Evolutionary conservation across 345 rosid species (phyloP).

Genomic region (Firmiana major): DNA sequence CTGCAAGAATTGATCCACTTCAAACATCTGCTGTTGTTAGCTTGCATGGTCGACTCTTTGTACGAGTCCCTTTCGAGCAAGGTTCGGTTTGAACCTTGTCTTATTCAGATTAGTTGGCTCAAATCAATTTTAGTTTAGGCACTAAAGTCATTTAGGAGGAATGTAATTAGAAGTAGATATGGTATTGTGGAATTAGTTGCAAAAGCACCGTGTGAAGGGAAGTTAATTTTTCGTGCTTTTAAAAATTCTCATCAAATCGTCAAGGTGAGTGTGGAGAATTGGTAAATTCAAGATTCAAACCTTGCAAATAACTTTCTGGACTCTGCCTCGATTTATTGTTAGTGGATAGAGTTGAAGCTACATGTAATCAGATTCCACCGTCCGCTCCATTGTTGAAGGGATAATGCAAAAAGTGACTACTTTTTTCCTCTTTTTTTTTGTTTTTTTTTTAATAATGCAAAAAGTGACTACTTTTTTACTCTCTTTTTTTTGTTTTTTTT

Average conservation of each 20-base stretch:
- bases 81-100: constrained; percentile 28
- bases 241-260: not conserved
- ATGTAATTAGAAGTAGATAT: constrained; percentile 4
- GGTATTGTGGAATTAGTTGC: not conserved
- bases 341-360: not conserved
- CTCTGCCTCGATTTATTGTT: not conserved
- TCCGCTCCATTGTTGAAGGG: no score
- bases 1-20: constrained; percentile 73
- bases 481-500: no score
- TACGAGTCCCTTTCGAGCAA: constrained; percentile 64
- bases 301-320: not conserved
- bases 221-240: not conserved
- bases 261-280: not conserved
- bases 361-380: no score
- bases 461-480: no score
- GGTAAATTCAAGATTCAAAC: not conserved
- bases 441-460: no score
- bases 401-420: no score
- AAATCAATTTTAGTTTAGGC: constrained; percentile 12
- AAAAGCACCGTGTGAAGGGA: not conserved
- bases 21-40: constrained; percentile 68
- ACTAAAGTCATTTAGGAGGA: constrained; percentile 17
- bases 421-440: no score
- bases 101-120: not conserved
- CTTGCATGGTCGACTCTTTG: constrained; percentile 70